Evolutionary conservation across 2,329 filamentous ascomycete genomes (phyloP).

Genomic region (Metarhizium robertsii): DNA sequence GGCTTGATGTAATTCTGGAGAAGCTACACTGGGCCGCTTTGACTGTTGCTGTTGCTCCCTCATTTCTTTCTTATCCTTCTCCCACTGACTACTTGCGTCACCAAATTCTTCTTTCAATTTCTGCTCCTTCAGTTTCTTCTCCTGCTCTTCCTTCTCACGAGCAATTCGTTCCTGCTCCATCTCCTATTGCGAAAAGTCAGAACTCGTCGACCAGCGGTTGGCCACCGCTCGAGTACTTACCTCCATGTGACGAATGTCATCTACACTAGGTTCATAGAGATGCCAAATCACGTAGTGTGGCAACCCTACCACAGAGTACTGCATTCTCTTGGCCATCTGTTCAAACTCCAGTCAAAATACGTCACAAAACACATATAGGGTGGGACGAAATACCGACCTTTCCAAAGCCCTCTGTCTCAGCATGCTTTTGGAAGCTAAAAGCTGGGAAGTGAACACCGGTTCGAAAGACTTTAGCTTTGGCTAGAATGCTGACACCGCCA

Average conservation of each 20-base stretch:
- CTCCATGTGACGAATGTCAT: conserved; percentile 96
- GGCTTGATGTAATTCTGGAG: conserved; percentile 1
- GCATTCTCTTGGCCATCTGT: conserved; percentile 95
- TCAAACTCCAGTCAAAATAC: not conserved
- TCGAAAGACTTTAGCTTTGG: conserved; percentile 91
- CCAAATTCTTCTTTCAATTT: conserved; percentile 69
- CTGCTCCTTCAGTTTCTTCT: conserved; percentile 67
- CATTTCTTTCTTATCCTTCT: conserved; percentile 78
- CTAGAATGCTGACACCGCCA: conserved; percentile 92
- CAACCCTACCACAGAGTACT: conserved; percentile 87
- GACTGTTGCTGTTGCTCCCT: conserved; percentile 34
- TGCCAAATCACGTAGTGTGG: conserved; percentile 99
- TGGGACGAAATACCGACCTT: conserved; percentile 54
- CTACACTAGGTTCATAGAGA: conserved; percentile 96
- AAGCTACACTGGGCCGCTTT: conserved; percentile 1
- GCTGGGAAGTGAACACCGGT: conserved; percentile 95
- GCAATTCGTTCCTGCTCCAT: conserved; percentile 83
- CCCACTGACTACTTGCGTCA: conserved; percentile 71
- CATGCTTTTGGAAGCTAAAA: conserved; percentile 97
- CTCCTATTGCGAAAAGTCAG: conserved; percentile 43
- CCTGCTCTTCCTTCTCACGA: conserved; percentile 59
- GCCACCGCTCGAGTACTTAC: conserved; percentile 26
- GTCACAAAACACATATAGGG: not conserved
- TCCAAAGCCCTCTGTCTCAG: conserved; percentile 95
- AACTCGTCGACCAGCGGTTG: not conserved